A percentile compares a stretch with the other conserved stretches of the same genome.
Conservation (phyloP, 495 filamentous ascomycete species). For the Xylaria palmicola region DNA sequence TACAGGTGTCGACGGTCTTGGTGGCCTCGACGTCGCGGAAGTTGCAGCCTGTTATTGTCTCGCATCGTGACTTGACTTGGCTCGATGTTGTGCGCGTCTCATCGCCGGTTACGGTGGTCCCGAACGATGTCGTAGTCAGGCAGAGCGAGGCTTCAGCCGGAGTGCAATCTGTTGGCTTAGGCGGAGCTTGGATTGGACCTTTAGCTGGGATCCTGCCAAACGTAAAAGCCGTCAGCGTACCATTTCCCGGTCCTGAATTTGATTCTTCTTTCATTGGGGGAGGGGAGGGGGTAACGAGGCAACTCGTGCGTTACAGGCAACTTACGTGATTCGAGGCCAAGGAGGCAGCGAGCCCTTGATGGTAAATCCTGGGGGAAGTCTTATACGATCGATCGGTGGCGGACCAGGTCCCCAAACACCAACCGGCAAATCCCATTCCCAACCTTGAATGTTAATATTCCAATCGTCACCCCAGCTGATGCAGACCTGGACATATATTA, state of each 20-base stretch:
- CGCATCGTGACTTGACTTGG: neutral
- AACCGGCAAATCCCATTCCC: conserved; percentile 3
- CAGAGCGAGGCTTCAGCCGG: conserved; percentile 4
- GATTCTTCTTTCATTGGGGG: neutral
- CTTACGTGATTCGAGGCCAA: neutral
- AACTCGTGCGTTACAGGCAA: neutral
- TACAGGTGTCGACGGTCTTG: neutral
- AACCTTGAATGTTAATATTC: neutral
- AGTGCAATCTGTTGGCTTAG: conserved; percentile 2
- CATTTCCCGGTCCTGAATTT: neutral
- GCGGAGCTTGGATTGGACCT: neutral
- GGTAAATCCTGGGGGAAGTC: neutral
- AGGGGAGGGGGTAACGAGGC: neutral
- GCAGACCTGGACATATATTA: neutral
- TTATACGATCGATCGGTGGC: neutral
- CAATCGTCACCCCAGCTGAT: neutral
- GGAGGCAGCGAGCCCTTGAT: neutral
- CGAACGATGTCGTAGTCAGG: conserved; percentile 1
- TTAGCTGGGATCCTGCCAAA: neutral
- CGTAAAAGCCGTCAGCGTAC: neutral
- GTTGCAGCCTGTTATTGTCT: conserved; percentile 5
- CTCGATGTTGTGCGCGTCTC: conserved; percentile 1
- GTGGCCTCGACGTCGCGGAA: conserved; percentile 1
- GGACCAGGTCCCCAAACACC: conserved; percentile 5
- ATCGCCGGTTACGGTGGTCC: neutral